phyloP scores from a whole-genome alignment of 257 asterid genomes.

The Jacaranda copaia region DNA sequence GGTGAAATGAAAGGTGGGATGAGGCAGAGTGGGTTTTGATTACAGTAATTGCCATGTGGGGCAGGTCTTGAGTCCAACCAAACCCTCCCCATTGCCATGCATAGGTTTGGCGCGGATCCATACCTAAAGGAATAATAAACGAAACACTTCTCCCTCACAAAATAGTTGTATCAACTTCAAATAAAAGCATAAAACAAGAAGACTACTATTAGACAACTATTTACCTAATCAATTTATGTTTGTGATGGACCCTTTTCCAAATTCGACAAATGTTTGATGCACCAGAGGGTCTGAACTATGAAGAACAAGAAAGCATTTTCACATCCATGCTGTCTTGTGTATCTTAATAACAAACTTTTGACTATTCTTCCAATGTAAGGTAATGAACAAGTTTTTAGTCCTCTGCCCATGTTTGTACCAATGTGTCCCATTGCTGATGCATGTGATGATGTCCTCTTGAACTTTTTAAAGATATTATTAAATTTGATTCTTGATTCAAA shows the following conservation, averaged over 20 bases:
- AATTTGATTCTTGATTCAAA: not conserved
- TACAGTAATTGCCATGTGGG: no score
- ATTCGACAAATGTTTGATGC: not conserved
- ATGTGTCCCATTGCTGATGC: slow-evolving; percentile 16
- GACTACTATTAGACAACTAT: not conserved
- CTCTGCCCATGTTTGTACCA: not conserved
- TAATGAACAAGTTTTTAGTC: slow-evolving; percentile 6
- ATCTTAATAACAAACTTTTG: not conserved
- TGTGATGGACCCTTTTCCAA: not conserved
- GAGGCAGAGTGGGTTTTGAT: no score
- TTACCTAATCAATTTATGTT: not conserved
- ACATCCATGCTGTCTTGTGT: slow-evolving; percentile 12
- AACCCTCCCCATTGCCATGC: no score
- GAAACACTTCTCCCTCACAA: no score
- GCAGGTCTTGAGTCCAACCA: no score
- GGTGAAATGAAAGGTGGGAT: no score
- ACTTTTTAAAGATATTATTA: not conserved
- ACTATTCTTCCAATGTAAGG: slow-evolving; percentile 18
- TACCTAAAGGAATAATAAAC: no score
- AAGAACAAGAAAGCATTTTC: slow-evolving; percentile 26
- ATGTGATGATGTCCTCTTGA: slow-evolving; percentile 6
- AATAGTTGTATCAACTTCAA: no score
- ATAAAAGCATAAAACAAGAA: no score
- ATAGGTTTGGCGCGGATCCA: no score
- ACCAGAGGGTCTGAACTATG: slow-evolving; percentile 1